Base-by-base conservation (phyloP, 176 grass and related monocot species). In the Hordeum vulgare region DNA sequence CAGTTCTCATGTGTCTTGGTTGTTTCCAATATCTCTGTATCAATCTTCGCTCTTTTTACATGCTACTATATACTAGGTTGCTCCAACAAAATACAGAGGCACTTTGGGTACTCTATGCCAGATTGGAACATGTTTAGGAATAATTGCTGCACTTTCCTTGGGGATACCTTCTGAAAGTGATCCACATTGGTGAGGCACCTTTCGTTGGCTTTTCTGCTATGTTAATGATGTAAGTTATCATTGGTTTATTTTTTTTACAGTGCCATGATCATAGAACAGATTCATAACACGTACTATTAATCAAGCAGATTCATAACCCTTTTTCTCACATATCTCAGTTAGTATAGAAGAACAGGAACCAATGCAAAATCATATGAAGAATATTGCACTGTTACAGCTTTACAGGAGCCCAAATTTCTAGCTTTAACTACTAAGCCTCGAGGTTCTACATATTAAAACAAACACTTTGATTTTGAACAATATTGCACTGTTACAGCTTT, bases 161-260 rank as follows among this genome's bases (percentile, higher is more conserved):
- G 96, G 87, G 64, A 92, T 98, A 94, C 93, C 93, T 80, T 95
- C 96, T 87, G 96, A 96, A 93, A 98, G 85, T 41, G 89, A 98
- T 90, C 91, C 93, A 62, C 96, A 96, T 85, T 99, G 96, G 93
- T 99, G 86, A 90, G 96, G 56, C 75, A 85, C 84, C 66, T 91
- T 81, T 73, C 2, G 41, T 85, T 89, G 76, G 61, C 35, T 80
- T 80, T 86, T 89, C 74, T 61, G 23, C 78, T 75, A 49, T 82
- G 31, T 84, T 90, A 87, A 80, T 87, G 39, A 83, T 83, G 78
- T 85, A 92, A 89, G 84, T 76, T 70, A 71, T 86, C 60, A 63
- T 83, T 88, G 73, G 65, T 23, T 42, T 90, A 74, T 59, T 42
- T 66, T 83, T 74, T 35, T 64, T 79, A 39, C 7, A 58, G 29